A percentile compares a stretch with the other conserved stretches of the same genome.
These are phyloP conservation scores for Aureobasidium sp. DNA, from an alignment of 2,329 filamentous ascomycete genomes.

Conservation along the genomic window DNA sequence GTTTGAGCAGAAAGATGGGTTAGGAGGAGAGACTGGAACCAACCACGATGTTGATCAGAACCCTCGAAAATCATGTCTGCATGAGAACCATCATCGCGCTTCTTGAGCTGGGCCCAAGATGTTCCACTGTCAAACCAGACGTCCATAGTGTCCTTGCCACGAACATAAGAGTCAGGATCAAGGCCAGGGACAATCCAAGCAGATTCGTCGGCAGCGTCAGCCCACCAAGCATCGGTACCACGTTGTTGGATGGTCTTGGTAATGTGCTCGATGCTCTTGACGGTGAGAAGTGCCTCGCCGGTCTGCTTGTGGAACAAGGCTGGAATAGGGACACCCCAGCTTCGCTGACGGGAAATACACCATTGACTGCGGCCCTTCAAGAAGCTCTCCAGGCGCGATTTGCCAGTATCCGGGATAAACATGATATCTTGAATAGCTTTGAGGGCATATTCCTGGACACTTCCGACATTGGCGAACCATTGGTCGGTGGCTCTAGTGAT, in stretches of 20 bases:
- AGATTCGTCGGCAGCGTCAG: conserved; percentile 64
- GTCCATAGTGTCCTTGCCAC: conserved; percentile 94
- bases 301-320: conserved; percentile 64
- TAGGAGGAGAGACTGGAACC: conserved; percentile 94
- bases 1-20: conserved; percentile 66
- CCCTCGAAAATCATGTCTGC: conserved; percentile 92
- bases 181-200: conserved; percentile 68
- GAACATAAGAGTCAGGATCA: conserved; percentile 49
- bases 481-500: conserved; percentile 89
- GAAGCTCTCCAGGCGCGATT: conserved; percentile 72
- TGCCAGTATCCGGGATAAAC: conserved; percentile 71
- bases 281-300: conserved; percentile 63
- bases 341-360: conserved; percentile 94
- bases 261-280: conserved; percentile 74
- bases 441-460: conserved; percentile 68
- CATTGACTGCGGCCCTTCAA: conserved; percentile 83
- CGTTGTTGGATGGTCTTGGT: conserved; percentile 67
- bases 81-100: conserved; percentile 33
- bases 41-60: conserved; percentile 90
- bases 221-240: conserved; percentile 92
- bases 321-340: conserved; percentile 95
- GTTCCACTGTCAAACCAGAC: conserved; percentile 99
- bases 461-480: conserved; percentile 91
- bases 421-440: conserved; percentile 60
- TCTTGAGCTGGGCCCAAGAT: conserved; percentile 62